These are phyloP conservation scores for Aspergillus pseudoglaucus DNA, from an alignment of 2,329 filamentous ascomycete species.

Conservation along the genomic window DNA sequence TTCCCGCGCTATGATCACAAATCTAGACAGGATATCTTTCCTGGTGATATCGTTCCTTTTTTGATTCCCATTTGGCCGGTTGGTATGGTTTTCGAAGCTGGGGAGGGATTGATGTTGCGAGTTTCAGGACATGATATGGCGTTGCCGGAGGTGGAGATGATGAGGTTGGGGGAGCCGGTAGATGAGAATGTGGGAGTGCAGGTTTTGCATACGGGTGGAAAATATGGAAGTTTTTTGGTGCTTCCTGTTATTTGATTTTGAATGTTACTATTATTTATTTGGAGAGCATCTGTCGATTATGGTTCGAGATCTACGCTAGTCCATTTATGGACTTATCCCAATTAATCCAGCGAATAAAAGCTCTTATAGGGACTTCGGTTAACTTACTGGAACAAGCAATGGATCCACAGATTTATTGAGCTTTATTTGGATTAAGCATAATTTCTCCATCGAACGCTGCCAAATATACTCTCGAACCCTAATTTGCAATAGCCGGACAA, in stretches of 20 bases:
- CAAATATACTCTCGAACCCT: no score
- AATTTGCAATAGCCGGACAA: no score
- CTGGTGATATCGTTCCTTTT: conserved; percentile 9
- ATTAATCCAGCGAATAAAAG: no score
- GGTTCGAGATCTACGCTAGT: no score
- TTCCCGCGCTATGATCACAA: conserved; percentile 4
- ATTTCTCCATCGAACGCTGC: no score
- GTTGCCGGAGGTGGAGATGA: conserved; percentile 9
- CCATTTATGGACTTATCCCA: no score
- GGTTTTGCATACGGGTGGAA: conserved; percentile 8
- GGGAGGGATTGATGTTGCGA: conserved; percentile 15
- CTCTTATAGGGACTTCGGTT: no score
- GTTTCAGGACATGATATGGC: conserved; percentile 18
- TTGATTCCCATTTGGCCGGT: conserved; percentile 16
- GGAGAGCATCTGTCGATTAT: no score
- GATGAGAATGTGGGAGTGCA: conserved; percentile 11
- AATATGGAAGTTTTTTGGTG: neutral
- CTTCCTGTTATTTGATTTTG: neutral
- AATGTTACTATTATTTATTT: no score
- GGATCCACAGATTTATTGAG: no score
- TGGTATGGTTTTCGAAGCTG: conserved; percentile 18
- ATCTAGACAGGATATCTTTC: conserved; percentile 2
- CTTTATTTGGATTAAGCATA: no score
- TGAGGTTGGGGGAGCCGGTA: conserved; percentile 1
- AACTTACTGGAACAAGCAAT: no score